Percentiles rank a stretch among this genome's conserved stretches.
These are phyloP conservation scores for Zygoascus ofunaensis DNA, from an alignment of 805 yeast species.

Conservation along the genomic window DNA sequence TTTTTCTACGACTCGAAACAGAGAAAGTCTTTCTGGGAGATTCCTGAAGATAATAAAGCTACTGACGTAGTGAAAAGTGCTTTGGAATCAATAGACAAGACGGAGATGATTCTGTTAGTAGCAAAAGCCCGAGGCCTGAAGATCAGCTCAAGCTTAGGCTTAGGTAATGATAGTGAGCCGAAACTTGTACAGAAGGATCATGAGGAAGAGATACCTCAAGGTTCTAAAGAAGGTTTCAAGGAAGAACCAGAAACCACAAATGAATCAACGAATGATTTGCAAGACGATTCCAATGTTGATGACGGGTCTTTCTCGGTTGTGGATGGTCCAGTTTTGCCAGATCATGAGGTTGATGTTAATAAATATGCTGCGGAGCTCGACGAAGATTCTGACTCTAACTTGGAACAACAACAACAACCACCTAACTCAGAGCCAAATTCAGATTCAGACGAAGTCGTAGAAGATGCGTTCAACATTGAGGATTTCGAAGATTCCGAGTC, in stretches of 20 bases:
- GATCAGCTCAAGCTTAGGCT: no score
- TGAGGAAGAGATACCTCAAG: constrained; percentile 2
- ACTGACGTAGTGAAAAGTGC: constrained; percentile 23
- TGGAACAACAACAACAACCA: no score
- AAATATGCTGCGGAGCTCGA: constrained; percentile 7
- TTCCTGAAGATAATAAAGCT: constrained; percentile 27
- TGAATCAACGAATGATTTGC: background rate
- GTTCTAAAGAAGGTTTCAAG: constrained; percentile 11
- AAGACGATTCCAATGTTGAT: no score
- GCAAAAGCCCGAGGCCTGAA: constrained; percentile 34
- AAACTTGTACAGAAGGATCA: constrained; percentile 1
- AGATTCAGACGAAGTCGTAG: constrained; percentile 11
- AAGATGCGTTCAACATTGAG: constrained; percentile 16
- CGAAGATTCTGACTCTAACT: background rate
- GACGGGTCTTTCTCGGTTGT: no score
- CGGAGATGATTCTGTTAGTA: constrained; percentile 26
- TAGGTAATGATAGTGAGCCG: constrained; percentile 6
- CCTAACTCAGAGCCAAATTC: no score
- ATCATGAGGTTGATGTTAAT: constrained; percentile 4
- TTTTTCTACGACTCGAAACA: constrained; percentile 32
- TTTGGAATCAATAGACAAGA: constrained; percentile 25
- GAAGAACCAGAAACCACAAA: constrained; percentile 7
- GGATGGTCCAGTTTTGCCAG: no score
- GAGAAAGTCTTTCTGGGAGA: constrained; percentile 30
- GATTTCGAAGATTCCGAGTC: constrained; percentile 14